phyloP scores from a whole-genome alignment of 2,329 filamentous ascomycete genomes.

The Ascochyta pisi region DNA sequence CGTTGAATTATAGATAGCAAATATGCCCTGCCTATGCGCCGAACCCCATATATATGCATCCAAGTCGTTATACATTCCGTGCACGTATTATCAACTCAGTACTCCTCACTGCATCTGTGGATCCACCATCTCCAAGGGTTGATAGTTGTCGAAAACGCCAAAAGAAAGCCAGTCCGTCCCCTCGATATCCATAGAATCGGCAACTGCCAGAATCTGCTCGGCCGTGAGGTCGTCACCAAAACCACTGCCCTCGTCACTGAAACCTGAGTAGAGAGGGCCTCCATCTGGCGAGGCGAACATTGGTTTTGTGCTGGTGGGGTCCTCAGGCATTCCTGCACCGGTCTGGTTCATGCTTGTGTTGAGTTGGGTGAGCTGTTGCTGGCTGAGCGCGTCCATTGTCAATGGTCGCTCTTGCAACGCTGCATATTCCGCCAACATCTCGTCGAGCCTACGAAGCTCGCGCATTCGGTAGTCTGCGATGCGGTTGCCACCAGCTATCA shows the following conservation, averaged over 20 bases:
- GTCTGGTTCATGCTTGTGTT: constrained; percentile 6
- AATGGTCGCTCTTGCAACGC: constrained; percentile 18
- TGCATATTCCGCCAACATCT: constrained; percentile 46
- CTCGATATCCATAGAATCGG: constrained; percentile 55
- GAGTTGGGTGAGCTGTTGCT: constrained; percentile 6
- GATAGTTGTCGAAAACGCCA: constrained; percentile 53
- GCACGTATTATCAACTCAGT: background rate
- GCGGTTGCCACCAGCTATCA: constrained; percentile 55
- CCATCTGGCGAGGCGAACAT: constrained; percentile 19
- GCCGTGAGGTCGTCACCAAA: constrained; percentile 52
- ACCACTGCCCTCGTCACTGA: constrained; percentile 34
- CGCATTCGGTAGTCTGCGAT: constrained; percentile 55
- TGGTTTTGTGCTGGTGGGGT: constrained; percentile 13
- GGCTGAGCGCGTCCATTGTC: constrained; percentile 7
- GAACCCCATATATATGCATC: background rate
- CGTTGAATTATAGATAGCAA: too few species aligned
- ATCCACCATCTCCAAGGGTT: constrained; percentile 23
- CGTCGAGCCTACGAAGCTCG: constrained; percentile 57
- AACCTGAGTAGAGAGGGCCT: constrained; percentile 21
- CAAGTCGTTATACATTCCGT: background rate
- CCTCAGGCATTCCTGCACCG: constrained; percentile 7
- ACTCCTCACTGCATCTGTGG: constrained; percentile 12
- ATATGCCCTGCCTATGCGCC: background rate
- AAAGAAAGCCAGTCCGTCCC: constrained; percentile 58
- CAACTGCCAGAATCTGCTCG: constrained; percentile 57